Evolutionary conservation across 2,329 filamentous ascomycete genomes (phyloP), one percentile per base, ranked within the genome.

Genomic region (Beauveria rudraprayagi): DNA sequence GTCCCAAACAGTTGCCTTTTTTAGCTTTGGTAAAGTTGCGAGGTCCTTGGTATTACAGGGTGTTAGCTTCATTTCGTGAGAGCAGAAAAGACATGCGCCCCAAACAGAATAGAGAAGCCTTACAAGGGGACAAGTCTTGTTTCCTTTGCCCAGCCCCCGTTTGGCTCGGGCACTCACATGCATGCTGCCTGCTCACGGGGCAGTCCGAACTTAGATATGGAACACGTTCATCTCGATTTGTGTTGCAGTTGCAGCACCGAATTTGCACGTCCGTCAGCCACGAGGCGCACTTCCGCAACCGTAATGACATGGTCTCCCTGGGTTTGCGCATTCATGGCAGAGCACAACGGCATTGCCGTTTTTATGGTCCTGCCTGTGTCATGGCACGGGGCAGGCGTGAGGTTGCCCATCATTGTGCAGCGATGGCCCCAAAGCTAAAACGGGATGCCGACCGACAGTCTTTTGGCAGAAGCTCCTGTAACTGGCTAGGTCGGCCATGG

Each of bases 221-320:
- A 22, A 51, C 34, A 48, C 22, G 56, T 58, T 58, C 46, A 58
- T 50, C 56, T 58, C 46, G 56, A 58, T 58, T 58, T 43, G 56
- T 50, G 46, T 51, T 58, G 52, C 52, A 54, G 34, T 51, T 51
- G 48, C 48, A 54, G 56, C 43, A 58, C 43, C 55, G 44, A 57
- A 57, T 41, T 51, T 46, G 56, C 46, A 58, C 34, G 19, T 51
- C 30, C 56, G 26, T 47, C 54, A 46, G 54, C 53, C 34, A 37
- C 46, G 54, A 46, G 41, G 54, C 54, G 54, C 34, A 30, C 46
- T 8, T 34, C 22, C 56, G 44, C 50, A 48, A 43, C 40, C 54
- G 54, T 56, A 47, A 47, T 16, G 5, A 37, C 34, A 37, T 37
- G 34, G 34, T 37, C 34, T 37, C 11, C 34, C 34, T 37, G 34